Conservation (phyloP, 495 filamentous ascomycete species). For the Cenococcum geophilum region DNA sequence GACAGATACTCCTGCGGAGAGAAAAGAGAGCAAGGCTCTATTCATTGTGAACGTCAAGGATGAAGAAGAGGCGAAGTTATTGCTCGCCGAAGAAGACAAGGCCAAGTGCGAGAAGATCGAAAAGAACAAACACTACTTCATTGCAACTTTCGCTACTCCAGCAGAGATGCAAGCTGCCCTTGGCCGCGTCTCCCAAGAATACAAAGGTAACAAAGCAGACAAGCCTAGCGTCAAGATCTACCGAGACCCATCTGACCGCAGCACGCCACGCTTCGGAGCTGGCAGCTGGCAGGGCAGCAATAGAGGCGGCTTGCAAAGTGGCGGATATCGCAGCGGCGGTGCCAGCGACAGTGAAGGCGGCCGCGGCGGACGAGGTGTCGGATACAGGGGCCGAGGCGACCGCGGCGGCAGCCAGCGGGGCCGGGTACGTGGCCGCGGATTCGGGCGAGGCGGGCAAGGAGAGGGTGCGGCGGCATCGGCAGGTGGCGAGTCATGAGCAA, state of each 20-base stretch:
- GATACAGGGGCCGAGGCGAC: slow-evolving; percentile 49
- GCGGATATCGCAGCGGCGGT: slow-evolving; percentile 44
- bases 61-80: slow-evolving; percentile 68
- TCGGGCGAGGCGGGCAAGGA: slow-evolving; percentile 26
- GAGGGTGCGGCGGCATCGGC: slow-evolving; percentile 27
- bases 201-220: slow-evolving; percentile 57
- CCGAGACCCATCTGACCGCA: slow-evolving; percentile 44
- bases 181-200: slow-evolving; percentile 61
- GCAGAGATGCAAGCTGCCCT: slow-evolving; percentile 76
- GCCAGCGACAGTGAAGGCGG: slow-evolving; percentile 75
- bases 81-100: slow-evolving; percentile 76
- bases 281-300: slow-evolving; percentile 60
- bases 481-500: slow-evolving; percentile 27
- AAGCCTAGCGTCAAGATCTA: slow-evolving; percentile 65
- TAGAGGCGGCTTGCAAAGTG: slow-evolving; percentile 53
- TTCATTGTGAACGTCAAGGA: slow-evolving; percentile 76
- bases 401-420: slow-evolving; percentile 28
- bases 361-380: slow-evolving; percentile 52
- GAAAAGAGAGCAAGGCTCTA: slow-evolving; percentile 60
- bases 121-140: slow-evolving; percentile 65
- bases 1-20: slow-evolving; percentile 28
- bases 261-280: slow-evolving; percentile 46
- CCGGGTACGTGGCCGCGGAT: slow-evolving; percentile 36
- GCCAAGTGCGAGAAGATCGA: slow-evolving; percentile 72
- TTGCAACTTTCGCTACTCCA: slow-evolving; percentile 68